Conservation (phyloP, 192 early-diverging fungal species). For the Gigaspora rosea region DNA sequence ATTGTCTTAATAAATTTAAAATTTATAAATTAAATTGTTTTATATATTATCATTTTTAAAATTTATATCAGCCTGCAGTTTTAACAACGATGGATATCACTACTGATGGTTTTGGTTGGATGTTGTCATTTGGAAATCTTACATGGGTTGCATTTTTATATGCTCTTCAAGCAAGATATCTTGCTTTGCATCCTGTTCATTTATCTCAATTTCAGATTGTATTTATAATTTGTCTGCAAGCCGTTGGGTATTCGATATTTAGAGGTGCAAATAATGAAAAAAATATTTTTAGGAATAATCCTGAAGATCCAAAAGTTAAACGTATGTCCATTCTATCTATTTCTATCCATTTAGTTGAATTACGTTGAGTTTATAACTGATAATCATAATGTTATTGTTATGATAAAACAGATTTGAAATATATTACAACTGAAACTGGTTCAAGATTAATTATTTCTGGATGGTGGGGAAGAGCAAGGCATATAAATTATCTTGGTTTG, state of each 20-base stretch:
- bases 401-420: slow-evolving; percentile 65
- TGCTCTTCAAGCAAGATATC: slow-evolving; percentile 81
- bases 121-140: slow-evolving; percentile 78
- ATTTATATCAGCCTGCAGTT: slow-evolving; percentile 63
- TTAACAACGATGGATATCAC: slow-evolving; percentile 98
- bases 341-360: neutral
- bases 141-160: slow-evolving; percentile 94
- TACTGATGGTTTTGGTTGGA: slow-evolving; percentile 95
- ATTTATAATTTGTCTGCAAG: slow-evolving; percentile 56
- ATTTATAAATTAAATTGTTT: slow-evolving; percentile 46
- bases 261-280: slow-evolving; percentile 89
- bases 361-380: neutral
- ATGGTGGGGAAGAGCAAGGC: slow-evolving; percentile 76
- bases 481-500: slow-evolving; percentile 85
- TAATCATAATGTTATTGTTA: neutral
- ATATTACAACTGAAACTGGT: slow-evolving; percentile 82
- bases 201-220: no score
- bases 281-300: slow-evolving; percentile 79
- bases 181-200: slow-evolving; percentile 53
- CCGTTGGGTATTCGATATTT: slow-evolving; percentile 83
- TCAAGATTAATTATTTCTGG: slow-evolving; percentile 79
- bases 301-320: slow-evolving; percentile 55
- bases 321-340: slow-evolving; percentile 34
- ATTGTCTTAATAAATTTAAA: slow-evolving; percentile 32
- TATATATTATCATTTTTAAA: neutral